Percentiles rank a stretch among this genome's conserved stretches.
Evolutionary conservation across 2,329 filamentous ascomycete genomes (phyloP).

Genomic region (Cercospora nicotianae): DNA sequence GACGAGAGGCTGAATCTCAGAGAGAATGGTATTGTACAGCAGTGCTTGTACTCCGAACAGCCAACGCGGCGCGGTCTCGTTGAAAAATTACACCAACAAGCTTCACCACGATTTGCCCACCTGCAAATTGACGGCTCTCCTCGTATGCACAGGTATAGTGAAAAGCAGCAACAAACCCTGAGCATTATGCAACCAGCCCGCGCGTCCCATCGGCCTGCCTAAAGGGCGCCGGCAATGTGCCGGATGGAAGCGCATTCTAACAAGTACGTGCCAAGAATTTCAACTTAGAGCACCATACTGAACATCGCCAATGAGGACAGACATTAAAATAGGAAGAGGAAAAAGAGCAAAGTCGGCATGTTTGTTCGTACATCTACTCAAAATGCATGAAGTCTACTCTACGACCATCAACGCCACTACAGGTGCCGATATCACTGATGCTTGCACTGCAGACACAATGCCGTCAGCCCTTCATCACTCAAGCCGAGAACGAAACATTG

Average conservation of each 20-base stretch:
- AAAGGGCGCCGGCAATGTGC: neutral
- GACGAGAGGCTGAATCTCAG: neutral
- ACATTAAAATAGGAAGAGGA: too few species aligned
- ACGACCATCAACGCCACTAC: neutral
- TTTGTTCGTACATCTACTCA: too few species aligned
- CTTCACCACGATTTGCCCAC: too few species aligned
- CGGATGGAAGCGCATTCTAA: neutral
- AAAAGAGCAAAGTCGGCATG: too few species aligned
- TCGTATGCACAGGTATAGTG: too few species aligned
- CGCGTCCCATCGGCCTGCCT: neutral
- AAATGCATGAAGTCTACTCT: neutral
- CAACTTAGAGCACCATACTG: neutral
- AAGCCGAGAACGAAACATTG: neutral
- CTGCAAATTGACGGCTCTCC: too few species aligned
- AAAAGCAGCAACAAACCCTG: too few species aligned
- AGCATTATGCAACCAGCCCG: neutral
- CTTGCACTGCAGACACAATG: neutral
- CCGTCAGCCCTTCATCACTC: neutral
- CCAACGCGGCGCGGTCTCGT: neutral
- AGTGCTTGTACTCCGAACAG: neutral
- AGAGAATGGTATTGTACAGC: neutral
- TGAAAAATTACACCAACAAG: neutral
- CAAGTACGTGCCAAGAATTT: neutral
- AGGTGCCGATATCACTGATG: neutral
- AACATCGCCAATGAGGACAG: neutral